Percentiles rank a stretch among this genome's conserved stretches.
These are phyloP conservation scores for Phytophthora ohioensis DNA, from an alignment of 352 stramenopile species.

Conservation along the genomic window DNA sequence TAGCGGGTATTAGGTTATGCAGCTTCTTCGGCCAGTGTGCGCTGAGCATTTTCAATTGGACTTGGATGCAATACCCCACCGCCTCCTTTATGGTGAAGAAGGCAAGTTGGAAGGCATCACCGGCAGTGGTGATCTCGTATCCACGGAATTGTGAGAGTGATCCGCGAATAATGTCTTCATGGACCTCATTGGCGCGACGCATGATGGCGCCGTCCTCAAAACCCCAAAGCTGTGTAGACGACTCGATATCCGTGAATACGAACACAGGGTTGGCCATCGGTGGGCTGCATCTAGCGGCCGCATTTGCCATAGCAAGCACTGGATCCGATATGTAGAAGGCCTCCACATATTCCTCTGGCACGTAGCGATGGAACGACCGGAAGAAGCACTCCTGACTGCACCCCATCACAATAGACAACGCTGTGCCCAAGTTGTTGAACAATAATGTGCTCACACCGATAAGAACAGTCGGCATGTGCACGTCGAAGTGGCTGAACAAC, in stretches of 20 bases:
- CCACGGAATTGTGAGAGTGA: conserved; percentile 49
- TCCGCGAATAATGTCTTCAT: conserved; percentile 59
- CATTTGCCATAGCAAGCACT: conserved; percentile 40
- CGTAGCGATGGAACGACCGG: conserved; percentile 42
- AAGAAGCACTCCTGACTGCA: conserved; percentile 63
- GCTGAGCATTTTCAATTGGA: conserved; percentile 56
- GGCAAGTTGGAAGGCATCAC: conserved; percentile 69
- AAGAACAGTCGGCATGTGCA: conserved; percentile 41
- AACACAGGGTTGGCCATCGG: conserved; percentile 61
- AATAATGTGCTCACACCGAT: conserved; percentile 51
- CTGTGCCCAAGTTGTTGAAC: conserved; percentile 58
- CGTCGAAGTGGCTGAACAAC: conserved; percentile 46
- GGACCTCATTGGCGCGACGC: conserved; percentile 56
- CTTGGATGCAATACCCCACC: conserved; percentile 62
- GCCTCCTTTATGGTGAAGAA: conserved; percentile 66
- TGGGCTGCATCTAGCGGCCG: conserved; percentile 31
- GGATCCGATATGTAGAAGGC: conserved; percentile 58
- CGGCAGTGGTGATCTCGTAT: conserved; percentile 71
- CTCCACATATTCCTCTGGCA: conserved; percentile 57
- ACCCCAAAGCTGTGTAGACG: conserved; percentile 59
- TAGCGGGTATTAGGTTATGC: conserved; percentile 48
- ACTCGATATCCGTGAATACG: conserved; percentile 76
- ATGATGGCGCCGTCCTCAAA: conserved; percentile 51
- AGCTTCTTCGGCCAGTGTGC: conserved; percentile 55
- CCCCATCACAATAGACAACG: conserved; percentile 53